Evolutionary conservation across 1,284 basidiomycete species (phyloP).

Genomic region (Bjerkandera adusta): DNA sequence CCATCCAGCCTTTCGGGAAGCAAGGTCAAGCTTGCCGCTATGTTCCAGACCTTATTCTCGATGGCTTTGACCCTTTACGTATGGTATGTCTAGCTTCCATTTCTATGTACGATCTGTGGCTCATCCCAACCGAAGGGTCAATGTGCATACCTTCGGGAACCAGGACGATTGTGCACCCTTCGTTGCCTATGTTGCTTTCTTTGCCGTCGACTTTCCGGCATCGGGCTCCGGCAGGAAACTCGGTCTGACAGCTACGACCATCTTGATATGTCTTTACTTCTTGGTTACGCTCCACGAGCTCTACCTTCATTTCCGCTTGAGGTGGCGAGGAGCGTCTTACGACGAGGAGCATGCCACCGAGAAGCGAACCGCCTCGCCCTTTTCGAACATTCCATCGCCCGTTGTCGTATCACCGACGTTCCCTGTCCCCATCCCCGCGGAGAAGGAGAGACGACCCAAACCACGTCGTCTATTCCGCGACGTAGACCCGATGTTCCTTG

Average conservation of each 20-base stretch:
- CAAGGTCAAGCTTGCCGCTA: conserved; percentile 35
- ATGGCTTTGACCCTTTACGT: conserved; percentile 37
- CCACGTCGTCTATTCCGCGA: conserved; percentile 34
- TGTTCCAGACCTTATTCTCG: conserved; percentile 36
- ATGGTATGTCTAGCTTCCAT: conserved; percentile 26
- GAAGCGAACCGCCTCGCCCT: too few species aligned
- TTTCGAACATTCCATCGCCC: too few species aligned
- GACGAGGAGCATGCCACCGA: neutral
- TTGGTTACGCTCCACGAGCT: conserved; percentile 34
- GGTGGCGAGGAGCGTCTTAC: neutral
- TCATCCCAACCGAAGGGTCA: conserved; percentile 1
- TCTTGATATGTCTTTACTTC: conserved; percentile 31
- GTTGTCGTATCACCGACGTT: neutral
- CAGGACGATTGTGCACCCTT: conserved; percentile 20
- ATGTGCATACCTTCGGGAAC: conserved; percentile 23
- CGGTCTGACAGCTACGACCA: conserved; percentile 31
- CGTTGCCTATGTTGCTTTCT: conserved; percentile 34
- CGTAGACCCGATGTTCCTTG: conserved; percentile 40
- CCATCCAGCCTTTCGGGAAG: neutral
- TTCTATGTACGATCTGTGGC: neutral
- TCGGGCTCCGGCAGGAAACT: conserved; percentile 30
- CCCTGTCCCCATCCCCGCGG: neutral
- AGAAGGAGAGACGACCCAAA: conserved; percentile 25
- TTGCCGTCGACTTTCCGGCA: conserved; percentile 31
- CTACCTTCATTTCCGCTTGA: conserved; percentile 19